Evolutionary conservation across 1,284 basidiomycete genomes (phyloP).

Genomic region (Malassezia nana): DNA sequence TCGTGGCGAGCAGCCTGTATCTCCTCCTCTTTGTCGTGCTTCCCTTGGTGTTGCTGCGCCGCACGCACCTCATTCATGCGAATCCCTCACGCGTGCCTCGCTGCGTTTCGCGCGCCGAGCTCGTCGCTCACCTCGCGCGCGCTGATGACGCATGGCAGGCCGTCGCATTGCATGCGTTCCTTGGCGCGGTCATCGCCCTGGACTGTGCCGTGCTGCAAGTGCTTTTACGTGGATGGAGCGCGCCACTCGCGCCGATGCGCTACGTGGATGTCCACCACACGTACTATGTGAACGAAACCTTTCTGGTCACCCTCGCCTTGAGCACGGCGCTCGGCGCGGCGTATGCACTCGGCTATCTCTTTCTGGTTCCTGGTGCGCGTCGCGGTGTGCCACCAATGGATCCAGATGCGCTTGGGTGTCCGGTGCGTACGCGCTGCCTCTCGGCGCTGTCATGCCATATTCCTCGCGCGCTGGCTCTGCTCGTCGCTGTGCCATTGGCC

Average conservation of each 20-base stretch:
- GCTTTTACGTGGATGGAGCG: conserved; percentile 1
- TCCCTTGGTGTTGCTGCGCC: conserved; percentile 20
- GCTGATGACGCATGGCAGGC: not conserved
- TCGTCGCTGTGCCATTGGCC: not conserved
- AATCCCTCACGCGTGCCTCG: not conserved
- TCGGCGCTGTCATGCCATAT: conserved; percentile 18
- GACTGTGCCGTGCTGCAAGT: conserved; percentile 9
- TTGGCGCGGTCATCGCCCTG: conserved; percentile 17
- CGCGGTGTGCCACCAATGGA: conserved; percentile 20
- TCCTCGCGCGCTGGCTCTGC: conserved; percentile 4
- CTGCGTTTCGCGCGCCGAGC: not conserved
- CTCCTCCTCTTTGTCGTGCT: conserved; percentile 17
- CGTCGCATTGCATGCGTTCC: conserved; percentile 13
- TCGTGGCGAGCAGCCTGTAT: conserved; percentile 12
- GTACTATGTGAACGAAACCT: conserved; percentile 33
- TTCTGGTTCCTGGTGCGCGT: conserved; percentile 11
- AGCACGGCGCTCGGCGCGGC: conserved; percentile 13
- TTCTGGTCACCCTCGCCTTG: conserved; percentile 19
- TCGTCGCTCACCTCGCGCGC: not conserved
- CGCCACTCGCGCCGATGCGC: conserved; percentile 14
- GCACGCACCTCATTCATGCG: conserved; percentile 5
- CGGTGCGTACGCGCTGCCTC: conserved; percentile 18
- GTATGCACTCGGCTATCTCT: conserved; percentile 18
- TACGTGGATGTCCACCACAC: conserved; percentile 28
- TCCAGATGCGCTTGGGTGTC: not conserved